Evolutionary conservation across 768 basidiomycete species (phyloP).

Genomic region (Daedaleopsis nitida): DNA sequence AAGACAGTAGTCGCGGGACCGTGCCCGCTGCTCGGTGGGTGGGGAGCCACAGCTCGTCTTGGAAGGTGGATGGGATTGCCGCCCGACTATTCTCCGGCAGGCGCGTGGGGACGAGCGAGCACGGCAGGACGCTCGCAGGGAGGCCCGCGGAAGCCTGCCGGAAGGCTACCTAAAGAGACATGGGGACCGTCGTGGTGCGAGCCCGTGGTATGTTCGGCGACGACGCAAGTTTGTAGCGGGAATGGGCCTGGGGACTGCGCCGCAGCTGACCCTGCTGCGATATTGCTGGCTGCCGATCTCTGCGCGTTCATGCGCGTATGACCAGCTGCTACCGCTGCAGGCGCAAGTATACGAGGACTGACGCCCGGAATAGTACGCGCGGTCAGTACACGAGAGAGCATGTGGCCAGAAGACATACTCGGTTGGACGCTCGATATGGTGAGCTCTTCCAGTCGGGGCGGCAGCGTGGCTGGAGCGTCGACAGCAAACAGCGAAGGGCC

Average conservation of each 20-base stretch:
- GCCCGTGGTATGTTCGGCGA: constrained; percentile 14
- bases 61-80: constrained; percentile 1
- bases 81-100: constrained; percentile 18
- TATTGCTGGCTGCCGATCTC: constrained; percentile 5
- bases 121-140: constrained; percentile 7
- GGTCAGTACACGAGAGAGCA: no score
- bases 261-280: constrained; percentile 10
- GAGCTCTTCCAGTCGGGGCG: not conserved
- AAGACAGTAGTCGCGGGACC: not conserved
- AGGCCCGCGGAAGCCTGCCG: not conserved
- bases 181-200: not conserved
- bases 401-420: no score
- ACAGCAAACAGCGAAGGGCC: not conserved
- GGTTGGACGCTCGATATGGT: no score
- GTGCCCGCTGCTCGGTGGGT: not conserved
- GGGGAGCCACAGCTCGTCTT: not conserved
- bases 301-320: not conserved
- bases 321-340: no score
- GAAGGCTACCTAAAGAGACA: not conserved
- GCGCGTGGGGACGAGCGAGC: constrained; percentile 1
- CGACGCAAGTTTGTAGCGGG: not conserved
- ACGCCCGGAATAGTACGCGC: no score
- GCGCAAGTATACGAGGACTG: no score
- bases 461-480: not conserved
- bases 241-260: not conserved